Evolutionary conservation across 2,329 filamentous ascomycete genomes (phyloP), one percentile per base, ranked within the genome.

Genomic region (Stachybotrys chlorohalonatus): DNA sequence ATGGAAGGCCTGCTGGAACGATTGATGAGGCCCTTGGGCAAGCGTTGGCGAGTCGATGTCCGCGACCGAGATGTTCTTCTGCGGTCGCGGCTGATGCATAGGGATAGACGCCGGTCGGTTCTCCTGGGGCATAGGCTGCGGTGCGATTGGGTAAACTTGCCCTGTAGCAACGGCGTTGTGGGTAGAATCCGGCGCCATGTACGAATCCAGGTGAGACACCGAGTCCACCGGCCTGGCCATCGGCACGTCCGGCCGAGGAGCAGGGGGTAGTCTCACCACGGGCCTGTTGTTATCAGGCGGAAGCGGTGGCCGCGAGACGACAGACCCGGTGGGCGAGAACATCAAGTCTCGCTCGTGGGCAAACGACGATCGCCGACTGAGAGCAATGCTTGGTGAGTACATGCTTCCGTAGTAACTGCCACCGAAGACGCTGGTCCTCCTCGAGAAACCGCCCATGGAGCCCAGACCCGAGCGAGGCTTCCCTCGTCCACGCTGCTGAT

Each of bases 31-130:
- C 74, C 61, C 77, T 63, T 75, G 76, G 52, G 71, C 67, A 62
- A 73, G 78, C 6, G 82, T 84, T 5, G 92, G 90, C 7, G 89
- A 89, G 70, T 97, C 94, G 62, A 97, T 96, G 63, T 90, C 91
- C 55, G 90, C 89, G 56, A 97, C 85, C 9, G 92, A 96, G 36
- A 97, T 90, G 6, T 91, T 81, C 76, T 97, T 97, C 70, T 97
- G 92, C 8, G 94, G 93, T 53, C 90, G 87, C 55, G 94, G 94
- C 68, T 97, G 94, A 68, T 97, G 90, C 85, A 97, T 96, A 1
- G 90, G 82, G 60, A 82, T 75, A 48, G 73, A 69, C 6, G 76
- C 70, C 48, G 63, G 63, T 13, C 77, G 73, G 60, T 76, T 83
- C 65, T 85, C 81, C 60, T 82, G 76, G 68, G 81, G 78, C 17